A percentile compares a stretch with the other conserved stretches of the same genome.
phyloP scores from a whole-genome alignment of 2,329 filamentous ascomycete species.

The Sphaerulina vaccinii region DNA sequence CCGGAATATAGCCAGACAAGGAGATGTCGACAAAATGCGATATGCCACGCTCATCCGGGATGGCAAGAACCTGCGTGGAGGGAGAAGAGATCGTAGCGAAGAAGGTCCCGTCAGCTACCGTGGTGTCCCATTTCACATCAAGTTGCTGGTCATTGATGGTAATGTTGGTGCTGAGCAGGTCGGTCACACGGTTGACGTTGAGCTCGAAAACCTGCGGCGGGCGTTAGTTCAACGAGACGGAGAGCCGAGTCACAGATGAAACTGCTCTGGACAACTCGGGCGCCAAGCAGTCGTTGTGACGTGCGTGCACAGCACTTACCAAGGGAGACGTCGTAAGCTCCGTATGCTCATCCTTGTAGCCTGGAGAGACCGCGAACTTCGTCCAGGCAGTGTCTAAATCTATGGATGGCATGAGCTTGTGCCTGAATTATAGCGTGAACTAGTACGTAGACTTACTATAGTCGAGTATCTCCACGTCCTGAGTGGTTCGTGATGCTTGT shows the following conservation, averaged over 20 bases:
- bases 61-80: constrained; percentile 17
- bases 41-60: constrained; percentile 18
- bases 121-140: constrained; percentile 42
- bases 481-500: constrained; percentile 2
- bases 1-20: constrained; percentile 14
- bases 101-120: constrained; percentile 34
- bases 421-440: constrained; percentile 2
- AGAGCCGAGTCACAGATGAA: constrained; percentile 9
- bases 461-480: constrained; percentile 21
- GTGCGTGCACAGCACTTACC: constrained; percentile 26
- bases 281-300: constrained; percentile 32
- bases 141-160: constrained; percentile 45
- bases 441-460: constrained; percentile 20
- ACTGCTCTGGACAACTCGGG: constrained; percentile 7
- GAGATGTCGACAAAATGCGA: constrained; percentile 18
- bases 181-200: constrained; percentile 39
- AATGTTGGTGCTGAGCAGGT: constrained; percentile 43
- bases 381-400: constrained; percentile 36
- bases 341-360: constrained; percentile 28
- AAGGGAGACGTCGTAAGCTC: constrained; percentile 42
- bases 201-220: constrained; percentile 43
- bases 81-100: constrained; percentile 36
- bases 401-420: constrained; percentile 16
- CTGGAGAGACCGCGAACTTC: constrained; percentile 40
- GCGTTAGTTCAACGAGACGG: constrained; percentile 33